phyloP scores from a whole-genome alignment of 768 basidiomycete species.

The Daedalea quercina region DNA sequence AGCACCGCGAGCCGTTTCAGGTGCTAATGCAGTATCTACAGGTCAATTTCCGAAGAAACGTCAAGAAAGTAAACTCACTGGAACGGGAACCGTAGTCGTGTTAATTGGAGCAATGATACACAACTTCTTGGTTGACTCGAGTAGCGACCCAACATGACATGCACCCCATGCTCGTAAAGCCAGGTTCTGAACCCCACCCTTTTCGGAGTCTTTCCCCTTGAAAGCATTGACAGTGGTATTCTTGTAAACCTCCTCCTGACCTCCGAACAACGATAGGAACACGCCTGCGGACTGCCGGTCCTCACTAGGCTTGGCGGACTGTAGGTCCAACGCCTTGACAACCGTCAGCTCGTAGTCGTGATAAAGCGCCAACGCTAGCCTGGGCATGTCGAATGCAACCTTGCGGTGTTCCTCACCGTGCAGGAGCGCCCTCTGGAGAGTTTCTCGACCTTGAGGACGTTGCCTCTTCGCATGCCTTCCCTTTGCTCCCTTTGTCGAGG shows the following conservation, averaged over 20 bases:
- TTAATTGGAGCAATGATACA: not conserved
- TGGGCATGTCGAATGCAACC: conserved; percentile 37
- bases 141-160: not conserved
- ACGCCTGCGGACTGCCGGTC: not conserved
- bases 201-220: not conserved
- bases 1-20: conserved; percentile 41
- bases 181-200: not conserved
- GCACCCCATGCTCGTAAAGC: conserved; percentile 1
- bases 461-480: no score
- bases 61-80: not conserved
- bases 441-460: no score
- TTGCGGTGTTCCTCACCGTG: not conserved
- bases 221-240: not conserved
- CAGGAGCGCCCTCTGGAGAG: no score
- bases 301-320: not conserved
- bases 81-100: not conserved
- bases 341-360: conserved; percentile 32
- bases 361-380: conserved; percentile 32
- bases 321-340: not conserved
- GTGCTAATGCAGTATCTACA: conserved; percentile 20
- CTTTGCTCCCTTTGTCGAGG: no score
- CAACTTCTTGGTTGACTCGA: not conserved
- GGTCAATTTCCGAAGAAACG: not conserved
- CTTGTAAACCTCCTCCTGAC: not conserved
- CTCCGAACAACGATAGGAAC: not conserved